Percentiles rank a stretch among this genome's conserved stretches.
phyloP scores from a whole-genome alignment of 768 basidiomycete genomes.

The Tubosaeta brunneosetosa region DNA sequence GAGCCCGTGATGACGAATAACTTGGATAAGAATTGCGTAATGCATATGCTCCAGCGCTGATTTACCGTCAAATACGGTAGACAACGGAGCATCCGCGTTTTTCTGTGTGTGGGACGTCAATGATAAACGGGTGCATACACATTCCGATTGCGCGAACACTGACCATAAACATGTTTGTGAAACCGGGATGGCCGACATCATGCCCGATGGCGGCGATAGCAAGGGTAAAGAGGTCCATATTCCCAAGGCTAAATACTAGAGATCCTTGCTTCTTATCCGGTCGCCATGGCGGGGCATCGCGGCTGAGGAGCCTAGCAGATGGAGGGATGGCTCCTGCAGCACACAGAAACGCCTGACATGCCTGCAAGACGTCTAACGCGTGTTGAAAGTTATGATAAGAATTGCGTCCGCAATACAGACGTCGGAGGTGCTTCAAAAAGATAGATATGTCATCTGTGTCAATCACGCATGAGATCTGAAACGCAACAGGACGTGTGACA shows the following conservation, averaged over 20 bases:
- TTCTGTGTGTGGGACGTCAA: constrained; percentile 47
- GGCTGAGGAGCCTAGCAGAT: constrained; percentile 48
- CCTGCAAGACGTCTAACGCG: constrained; percentile 94
- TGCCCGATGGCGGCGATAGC: constrained; percentile 94
- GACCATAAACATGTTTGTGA: constrained; percentile 93
- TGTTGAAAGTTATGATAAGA: constrained; percentile 98
- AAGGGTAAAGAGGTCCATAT: constrained; percentile 77
- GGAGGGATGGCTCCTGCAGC: constrained; percentile 80
- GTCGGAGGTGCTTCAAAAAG: constrained; percentile 85
- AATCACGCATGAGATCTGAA: constrained; percentile 16
- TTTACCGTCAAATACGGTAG: constrained; percentile 81
- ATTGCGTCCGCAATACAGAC: constrained; percentile 85
- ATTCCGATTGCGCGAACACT: constrained; percentile 24
- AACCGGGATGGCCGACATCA: constrained; percentile 95
- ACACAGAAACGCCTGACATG: constrained; percentile 79
- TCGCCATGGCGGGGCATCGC: constrained; percentile 33
- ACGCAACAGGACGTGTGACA: constrained; percentile 22
- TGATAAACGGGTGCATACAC: not conserved
- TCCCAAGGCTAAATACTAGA: constrained; percentile 42
- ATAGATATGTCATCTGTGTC: constrained; percentile 63
- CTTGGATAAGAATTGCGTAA: constrained; percentile 70
- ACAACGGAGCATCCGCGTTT: constrained; percentile 89
- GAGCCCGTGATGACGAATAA: constrained; percentile 78
- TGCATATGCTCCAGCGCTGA: constrained; percentile 94
- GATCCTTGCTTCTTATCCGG: constrained; percentile 37